These are phyloP conservation scores for Entonaema liquescens DNA, from an alignment of 495 filamentous ascomycete species.

Conservation along the genomic window DNA sequence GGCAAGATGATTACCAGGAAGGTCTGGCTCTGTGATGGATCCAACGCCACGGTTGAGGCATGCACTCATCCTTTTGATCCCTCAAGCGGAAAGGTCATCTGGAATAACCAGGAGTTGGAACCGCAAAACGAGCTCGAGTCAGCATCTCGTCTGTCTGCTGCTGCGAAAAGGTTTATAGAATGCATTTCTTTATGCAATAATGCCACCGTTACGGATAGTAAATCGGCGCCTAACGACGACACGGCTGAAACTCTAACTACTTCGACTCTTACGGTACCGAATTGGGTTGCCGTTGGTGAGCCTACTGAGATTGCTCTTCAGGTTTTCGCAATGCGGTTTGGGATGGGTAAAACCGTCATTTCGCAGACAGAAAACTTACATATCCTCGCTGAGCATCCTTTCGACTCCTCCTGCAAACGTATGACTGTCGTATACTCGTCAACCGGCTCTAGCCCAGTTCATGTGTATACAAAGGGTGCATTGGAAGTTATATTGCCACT, in stretches of 20 bases:
- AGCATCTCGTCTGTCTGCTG: constrained; percentile 15
- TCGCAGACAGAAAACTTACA: constrained; percentile 35
- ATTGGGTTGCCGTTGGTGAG: constrained; percentile 63
- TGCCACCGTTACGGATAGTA: constrained; percentile 65
- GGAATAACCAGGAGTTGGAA: constrained; percentile 39
- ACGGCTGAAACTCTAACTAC: constrained; percentile 46
- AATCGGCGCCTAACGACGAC: constrained; percentile 63
- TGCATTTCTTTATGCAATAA: constrained; percentile 74
- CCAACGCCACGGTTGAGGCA: constrained; percentile 42
- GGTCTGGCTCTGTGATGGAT: constrained; percentile 55
- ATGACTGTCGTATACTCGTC: constrained; percentile 64
- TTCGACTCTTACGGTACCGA: constrained; percentile 33
- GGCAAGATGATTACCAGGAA: constrained; percentile 66
- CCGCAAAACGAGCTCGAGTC: constrained; percentile 15
- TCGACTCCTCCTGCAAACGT: constrained; percentile 68
- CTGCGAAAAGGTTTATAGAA: constrained; percentile 53
- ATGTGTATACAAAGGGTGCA: constrained; percentile 66
- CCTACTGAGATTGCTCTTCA: constrained; percentile 68
- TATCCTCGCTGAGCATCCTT: constrained; percentile 64
- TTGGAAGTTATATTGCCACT: constrained; percentile 62
- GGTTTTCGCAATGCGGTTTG: constrained; percentile 51
- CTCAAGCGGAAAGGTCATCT: constrained; percentile 47
- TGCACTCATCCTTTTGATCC: constrained; percentile 63
- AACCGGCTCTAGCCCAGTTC: constrained; percentile 36
- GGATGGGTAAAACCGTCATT: constrained; percentile 41